phyloP scores from a whole-genome alignment of 257 asterid species.

The Primulina tabacum region DNA sequence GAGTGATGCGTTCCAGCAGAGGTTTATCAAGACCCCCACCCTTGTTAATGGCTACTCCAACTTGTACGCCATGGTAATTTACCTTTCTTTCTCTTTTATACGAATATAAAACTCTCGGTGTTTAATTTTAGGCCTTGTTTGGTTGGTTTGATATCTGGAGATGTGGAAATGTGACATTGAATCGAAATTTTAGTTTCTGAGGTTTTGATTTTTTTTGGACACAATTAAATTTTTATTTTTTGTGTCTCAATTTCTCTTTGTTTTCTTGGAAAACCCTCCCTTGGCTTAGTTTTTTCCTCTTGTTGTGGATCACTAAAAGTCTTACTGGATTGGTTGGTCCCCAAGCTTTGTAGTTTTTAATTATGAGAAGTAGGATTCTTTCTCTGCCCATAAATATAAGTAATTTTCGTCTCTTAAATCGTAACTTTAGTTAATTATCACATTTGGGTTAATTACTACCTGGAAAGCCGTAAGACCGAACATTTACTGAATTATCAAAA shows the following conservation, averaged over 20 bases:
- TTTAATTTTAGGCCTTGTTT: slow-evolving; percentile 14
- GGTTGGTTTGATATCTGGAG: slow-evolving; percentile 1
- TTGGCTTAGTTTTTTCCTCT: not conserved
- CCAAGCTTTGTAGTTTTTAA: not conserved
- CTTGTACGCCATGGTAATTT: slow-evolving; percentile 87
- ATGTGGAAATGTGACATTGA: not conserved
- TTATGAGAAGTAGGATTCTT: not conserved
- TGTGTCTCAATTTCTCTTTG: not conserved
- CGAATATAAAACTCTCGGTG: not conserved
- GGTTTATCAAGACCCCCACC: slow-evolving; percentile 82
- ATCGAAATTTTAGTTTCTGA: not conserved
- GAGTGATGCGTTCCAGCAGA: slow-evolving; percentile 94
- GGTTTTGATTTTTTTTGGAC: not conserved
- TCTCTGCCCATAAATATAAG: not conserved
- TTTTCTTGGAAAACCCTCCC: not conserved
- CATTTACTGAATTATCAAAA: too few species aligned
- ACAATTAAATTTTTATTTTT: not conserved
- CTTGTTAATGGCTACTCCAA: slow-evolving; percentile 90
- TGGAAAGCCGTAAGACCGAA: too few species aligned
- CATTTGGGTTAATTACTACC: too few species aligned
- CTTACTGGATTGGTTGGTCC: not conserved
- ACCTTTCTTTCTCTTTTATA: not conserved
- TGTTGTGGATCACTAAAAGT: not conserved
- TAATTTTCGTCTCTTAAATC: too few species aligned
- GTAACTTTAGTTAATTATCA: too few species aligned